Evolutionary conservation across 2,329 filamentous ascomycete genomes (phyloP), one percentile per base, ranked within the genome.

Genomic region (Microcyclosporella mali): DNA sequence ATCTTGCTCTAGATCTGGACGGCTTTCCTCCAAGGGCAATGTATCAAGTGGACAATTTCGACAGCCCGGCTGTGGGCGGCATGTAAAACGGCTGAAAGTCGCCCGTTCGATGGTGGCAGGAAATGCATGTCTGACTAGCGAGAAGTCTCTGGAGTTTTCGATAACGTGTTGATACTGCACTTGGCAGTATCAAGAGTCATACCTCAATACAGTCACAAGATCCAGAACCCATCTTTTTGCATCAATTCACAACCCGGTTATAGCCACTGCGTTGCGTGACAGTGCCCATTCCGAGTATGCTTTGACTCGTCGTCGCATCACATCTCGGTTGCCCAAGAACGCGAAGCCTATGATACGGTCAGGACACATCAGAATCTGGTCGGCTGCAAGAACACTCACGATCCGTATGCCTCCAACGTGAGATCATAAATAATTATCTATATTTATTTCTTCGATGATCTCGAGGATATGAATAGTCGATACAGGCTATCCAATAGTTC

Each of bases 381-480:
- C 14, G 18, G 15, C 7, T 2, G 3, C 17, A 29, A 10, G 17
- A 2, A 2, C 11, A 36, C 42, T 40, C 17, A 45, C 44, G 34
- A 32, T 43, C 42, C 35, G 14, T 30, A 14, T 38, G 35, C 21
- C 44, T n/a, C 33, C 35, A 46, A 35, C n/a, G 36, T 65, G 17
- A 73, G 55, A 6, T 73, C 66, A 56, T 67, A 70, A 49, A 56
- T 67, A 70, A 49, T 76, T 73, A 28, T 76, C 72, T 30, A 63
- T 57, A 0, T 72, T 60, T 1, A 70, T 55, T 34, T 74, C 66
- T 42, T 62, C 61, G 33, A 76, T 51, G 6, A 67, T 66, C 50
- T 75, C 70, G 34, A 75, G 67, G 47, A 70, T 73, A 54, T 75
- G 71, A n/a, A 76, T 57, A 4, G 69, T 41, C 25, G 45, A 40